These are phyloP conservation scores for Perkinsus marinus DNA, from an alignment of 169 alveolate genomes.

Conservation along the genomic window DNA sequence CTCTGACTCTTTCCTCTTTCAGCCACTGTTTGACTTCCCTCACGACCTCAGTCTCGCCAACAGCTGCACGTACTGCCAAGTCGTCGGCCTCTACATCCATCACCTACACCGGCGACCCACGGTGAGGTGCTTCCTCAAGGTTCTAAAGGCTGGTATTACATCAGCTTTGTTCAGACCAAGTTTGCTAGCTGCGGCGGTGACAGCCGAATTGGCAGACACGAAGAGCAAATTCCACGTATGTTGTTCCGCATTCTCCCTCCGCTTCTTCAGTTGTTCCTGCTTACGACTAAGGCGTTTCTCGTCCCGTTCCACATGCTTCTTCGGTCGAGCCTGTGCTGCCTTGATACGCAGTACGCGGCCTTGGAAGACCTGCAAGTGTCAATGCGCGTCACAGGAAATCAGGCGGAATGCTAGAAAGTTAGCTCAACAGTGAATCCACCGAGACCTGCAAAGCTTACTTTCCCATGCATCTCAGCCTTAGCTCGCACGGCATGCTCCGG, in stretches of 20 bases:
- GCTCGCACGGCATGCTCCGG: conserved; percentile 54
- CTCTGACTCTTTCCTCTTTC: conserved; percentile 68
- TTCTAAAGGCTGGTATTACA: conserved; percentile 51
- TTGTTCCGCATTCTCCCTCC: conserved; percentile 52
- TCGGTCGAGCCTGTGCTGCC: conserved; percentile 16
- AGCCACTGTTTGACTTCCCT: conserved; percentile 84
- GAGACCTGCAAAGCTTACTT: neutral
- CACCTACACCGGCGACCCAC: conserved; percentile 14
- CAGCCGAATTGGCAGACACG: conserved; percentile 79
- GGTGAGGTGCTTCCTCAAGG: conserved; percentile 38
- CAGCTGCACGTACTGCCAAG: conserved; percentile 73
- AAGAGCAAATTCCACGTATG: conserved; percentile 87
- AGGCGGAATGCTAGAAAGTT: no score
- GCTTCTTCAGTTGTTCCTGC: conserved; percentile 53
- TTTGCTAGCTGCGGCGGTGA: conserved; percentile 62
- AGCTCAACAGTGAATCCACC: no score
- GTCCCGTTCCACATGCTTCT: conserved; percentile 37
- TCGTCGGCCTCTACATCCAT: neutral
- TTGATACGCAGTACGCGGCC: conserved; percentile 43
- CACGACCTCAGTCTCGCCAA: conserved; percentile 78
- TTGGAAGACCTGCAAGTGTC: conserved; percentile 35
- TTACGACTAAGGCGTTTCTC: conserved; percentile 13
- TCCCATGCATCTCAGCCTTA: conserved; percentile 2
- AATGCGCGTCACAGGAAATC: conserved; percentile 2
- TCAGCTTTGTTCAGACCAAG: conserved; percentile 59